A percentile compares a stretch with the other conserved stretches of the same genome.
Evolutionary conservation across 2,329 filamentous ascomycete genomes (phyloP).

Genomic region (Trichoderma citrinoviride): DNA sequence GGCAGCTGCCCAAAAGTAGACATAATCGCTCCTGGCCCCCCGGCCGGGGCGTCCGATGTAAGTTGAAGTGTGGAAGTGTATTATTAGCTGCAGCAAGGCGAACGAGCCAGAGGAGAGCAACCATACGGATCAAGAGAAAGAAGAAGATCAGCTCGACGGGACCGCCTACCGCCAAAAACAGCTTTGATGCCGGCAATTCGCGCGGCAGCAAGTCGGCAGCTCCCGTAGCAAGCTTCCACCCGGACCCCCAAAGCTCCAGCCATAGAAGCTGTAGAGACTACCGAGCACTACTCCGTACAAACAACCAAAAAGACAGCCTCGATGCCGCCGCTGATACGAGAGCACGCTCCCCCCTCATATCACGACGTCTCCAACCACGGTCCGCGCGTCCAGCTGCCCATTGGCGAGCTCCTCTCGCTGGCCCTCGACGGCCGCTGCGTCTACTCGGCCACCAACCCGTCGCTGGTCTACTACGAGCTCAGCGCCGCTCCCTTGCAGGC

Average conservation of each 20-base stretch:
- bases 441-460: conserved; percentile 13
- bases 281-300: no score
- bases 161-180: background rate
- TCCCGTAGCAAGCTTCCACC: background rate
- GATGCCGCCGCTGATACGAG: conserved; percentile 10
- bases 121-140: no score
- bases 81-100: no score
- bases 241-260: background rate
- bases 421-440: conserved; percentile 9
- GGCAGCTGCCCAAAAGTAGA: conserved; percentile 6
- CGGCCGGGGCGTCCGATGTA: conserved; percentile 14
- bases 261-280: no score
- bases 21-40: conserved; percentile 3
- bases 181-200: conserved; percentile 6
- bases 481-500: conserved; percentile 11
- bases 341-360: conserved; percentile 15
- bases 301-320: background rate
- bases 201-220: background rate
- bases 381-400: conserved; percentile 12
- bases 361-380: conserved; percentile 16
- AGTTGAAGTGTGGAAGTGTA: background rate
- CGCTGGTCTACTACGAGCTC: conserved; percentile 15
- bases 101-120: no score
- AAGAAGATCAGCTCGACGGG: background rate
- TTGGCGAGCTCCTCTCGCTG: conserved; percentile 6